Percentiles rank a stretch among this genome's conserved stretches.
Conservation (phyloP, 106 monocot species). For the Amphibolis antarctica region DNA sequence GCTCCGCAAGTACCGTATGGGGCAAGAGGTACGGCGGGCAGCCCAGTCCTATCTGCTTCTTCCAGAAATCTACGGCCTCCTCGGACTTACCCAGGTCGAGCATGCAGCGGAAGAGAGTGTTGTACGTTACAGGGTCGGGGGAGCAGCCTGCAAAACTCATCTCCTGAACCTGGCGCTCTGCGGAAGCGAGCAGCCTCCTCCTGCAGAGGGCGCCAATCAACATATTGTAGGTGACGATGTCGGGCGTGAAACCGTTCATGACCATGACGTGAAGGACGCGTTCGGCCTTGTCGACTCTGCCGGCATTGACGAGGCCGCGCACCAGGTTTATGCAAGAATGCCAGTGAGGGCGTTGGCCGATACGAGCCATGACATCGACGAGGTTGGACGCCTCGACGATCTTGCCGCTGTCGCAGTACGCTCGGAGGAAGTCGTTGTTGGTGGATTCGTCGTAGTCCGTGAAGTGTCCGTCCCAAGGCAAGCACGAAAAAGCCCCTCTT, state of each 20-base stretch:
- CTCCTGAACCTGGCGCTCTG: conserved; percentile 28
- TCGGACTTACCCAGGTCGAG: conserved; percentile 29
- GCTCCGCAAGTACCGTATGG: conserved; percentile 56
- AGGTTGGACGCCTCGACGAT: conserved; percentile 43
- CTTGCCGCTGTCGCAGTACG: conserved; percentile 43
- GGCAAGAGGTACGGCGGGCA: conserved; percentile 49
- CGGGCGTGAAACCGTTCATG: conserved; percentile 57
- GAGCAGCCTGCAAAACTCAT: conserved; percentile 61
- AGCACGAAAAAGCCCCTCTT: not conserved
- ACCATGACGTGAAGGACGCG: conserved; percentile 36
- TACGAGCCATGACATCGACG: conserved; percentile 56
- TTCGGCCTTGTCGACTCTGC: conserved; percentile 39
- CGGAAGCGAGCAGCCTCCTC: conserved; percentile 33
- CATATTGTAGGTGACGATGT: conserved; percentile 71
- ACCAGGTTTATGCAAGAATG: conserved; percentile 39
- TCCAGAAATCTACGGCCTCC: conserved; percentile 60
- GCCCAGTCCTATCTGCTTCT: conserved; percentile 39
- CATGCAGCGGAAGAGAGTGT: conserved; percentile 54
- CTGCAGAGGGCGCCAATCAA: conserved; percentile 55
- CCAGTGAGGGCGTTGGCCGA: conserved; percentile 59
- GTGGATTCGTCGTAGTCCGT: conserved; percentile 30
- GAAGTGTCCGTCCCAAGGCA: conserved; percentile 27
- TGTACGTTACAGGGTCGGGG: conserved; percentile 65
- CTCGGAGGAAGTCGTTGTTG: conserved; percentile 36
- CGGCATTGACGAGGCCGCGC: conserved; percentile 40